Evolutionary conservation across 1,139 yeast species (phyloP).

Genomic region (Magnusiomyces suaveolens): DNA sequence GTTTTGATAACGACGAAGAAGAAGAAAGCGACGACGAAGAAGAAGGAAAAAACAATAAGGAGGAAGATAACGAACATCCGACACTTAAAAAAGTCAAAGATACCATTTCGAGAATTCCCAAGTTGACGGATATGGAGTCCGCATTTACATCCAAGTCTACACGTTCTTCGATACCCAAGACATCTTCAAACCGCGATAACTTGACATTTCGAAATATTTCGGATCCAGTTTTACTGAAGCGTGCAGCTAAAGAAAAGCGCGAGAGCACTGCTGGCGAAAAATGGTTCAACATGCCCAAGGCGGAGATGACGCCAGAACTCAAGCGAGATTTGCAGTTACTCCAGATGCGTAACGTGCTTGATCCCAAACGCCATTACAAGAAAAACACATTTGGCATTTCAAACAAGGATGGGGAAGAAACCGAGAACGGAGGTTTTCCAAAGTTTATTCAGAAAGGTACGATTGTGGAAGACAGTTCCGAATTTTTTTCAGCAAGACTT

Average conservation of each 20-base stretch:
- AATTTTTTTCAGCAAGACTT: constrained; percentile 63
- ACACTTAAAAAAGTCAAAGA: constrained; percentile 5
- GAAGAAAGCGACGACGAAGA: constrained; percentile 4
- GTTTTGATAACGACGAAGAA: neutral
- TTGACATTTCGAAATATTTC: constrained; percentile 32
- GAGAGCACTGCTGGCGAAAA: constrained; percentile 43
- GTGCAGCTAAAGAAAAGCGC: constrained; percentile 20
- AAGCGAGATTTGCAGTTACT: constrained; percentile 71
- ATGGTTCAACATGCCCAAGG: constrained; percentile 81
- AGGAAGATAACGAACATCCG: constrained; percentile 1
- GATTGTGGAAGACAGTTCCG: constrained; percentile 70
- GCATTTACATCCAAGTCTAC: neutral
- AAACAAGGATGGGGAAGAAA: neutral
- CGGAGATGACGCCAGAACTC: constrained; percentile 63
- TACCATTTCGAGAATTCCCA: constrained; percentile 12
- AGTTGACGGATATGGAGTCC: constrained; percentile 7
- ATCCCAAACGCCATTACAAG: constrained; percentile 91
- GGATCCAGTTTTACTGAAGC: constrained; percentile 41
- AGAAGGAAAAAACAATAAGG: neutral
- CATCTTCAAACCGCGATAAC: constrained; percentile 1
- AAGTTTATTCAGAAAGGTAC: constrained; percentile 86
- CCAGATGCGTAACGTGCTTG: constrained; percentile 82
- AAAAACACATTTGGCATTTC: constrained; percentile 67
- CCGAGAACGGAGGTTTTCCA: constrained; percentile 34
- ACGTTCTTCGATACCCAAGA: neutral